Evolutionary conservation across 106 monocot species (phyloP).

Genomic region (Allium cepa): DNA sequence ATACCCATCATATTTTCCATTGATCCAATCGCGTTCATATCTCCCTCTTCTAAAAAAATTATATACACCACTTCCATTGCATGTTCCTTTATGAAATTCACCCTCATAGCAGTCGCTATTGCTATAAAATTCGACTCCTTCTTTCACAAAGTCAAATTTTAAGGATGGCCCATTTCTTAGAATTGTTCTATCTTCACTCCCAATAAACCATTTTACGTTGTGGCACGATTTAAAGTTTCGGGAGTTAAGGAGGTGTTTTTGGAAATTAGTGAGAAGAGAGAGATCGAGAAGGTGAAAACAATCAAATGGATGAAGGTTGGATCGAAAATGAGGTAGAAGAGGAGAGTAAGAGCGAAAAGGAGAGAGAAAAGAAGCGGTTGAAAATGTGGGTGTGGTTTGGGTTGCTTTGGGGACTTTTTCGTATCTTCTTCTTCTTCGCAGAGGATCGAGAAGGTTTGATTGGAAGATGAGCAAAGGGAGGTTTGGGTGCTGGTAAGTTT

Average conservation of each 20-base stretch:
- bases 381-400: background rate
- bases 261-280: background rate
- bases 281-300: background rate
- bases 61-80: constrained; percentile 41
- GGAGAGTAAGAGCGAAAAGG: background rate
- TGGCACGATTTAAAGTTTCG: background rate
- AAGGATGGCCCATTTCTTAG: constrained; percentile 3
- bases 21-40: constrained; percentile 47
- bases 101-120: constrained; percentile 45
- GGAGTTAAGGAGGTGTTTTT: background rate
- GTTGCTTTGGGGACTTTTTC: background rate
- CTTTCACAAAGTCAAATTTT: constrained; percentile 6
- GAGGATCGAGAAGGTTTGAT: constrained; percentile 8
- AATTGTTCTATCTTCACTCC: constrained; percentile 12
- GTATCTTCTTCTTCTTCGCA: background rate
- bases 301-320: background rate
- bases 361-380: background rate
- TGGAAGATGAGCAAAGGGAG: constrained; percentile 51
- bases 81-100: constrained; percentile 28
- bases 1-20: constrained; percentile 37
- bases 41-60: constrained; percentile 19
- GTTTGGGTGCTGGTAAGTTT: constrained; percentile 54
- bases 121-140: constrained; percentile 42
- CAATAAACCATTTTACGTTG: constrained; percentile 60
- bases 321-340: background rate